phyloP scores from a whole-genome alignment of 345 rosid genomes.

The Moricandia moricandioides region DNA sequence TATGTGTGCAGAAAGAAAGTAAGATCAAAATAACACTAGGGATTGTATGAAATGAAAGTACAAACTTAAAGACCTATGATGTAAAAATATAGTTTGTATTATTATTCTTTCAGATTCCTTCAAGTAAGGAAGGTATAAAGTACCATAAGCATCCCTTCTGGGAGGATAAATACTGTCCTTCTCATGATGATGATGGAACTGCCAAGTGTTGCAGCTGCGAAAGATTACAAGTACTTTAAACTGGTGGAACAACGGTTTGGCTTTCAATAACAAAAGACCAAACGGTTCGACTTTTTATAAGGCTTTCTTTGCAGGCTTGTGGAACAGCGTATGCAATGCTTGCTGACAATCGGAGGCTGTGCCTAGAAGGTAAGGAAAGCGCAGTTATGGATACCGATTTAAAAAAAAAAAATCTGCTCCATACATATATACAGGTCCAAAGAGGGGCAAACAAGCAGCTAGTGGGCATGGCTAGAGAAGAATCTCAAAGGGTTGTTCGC shows the following conservation, averaged over 20 bases:
- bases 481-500: slow-evolving; percentile 53
- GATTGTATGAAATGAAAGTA: background rate
- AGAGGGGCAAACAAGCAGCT: slow-evolving; percentile 53
- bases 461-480: slow-evolving; percentile 49
- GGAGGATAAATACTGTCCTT: slow-evolving; percentile 21
- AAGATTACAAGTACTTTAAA: slow-evolving; percentile 17
- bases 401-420: background rate
- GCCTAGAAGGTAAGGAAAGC: slow-evolving; percentile 72
- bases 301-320: slow-evolving; percentile 40
- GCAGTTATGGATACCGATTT: slow-evolving; percentile 55
- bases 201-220: slow-evolving; percentile 32
- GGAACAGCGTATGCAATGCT: slow-evolving; percentile 45
- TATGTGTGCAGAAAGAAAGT: slow-evolving; percentile 15
- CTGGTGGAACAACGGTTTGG: background rate
- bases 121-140: slow-evolving; percentile 46
- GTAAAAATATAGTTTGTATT: slow-evolving; percentile 2
- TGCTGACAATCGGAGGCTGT: slow-evolving; percentile 66
- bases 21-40: background rate
- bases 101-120: slow-evolving; percentile 50
- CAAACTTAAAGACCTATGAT: background rate
- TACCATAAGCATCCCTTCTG: slow-evolving; percentile 49
- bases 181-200: slow-evolving; percentile 18
- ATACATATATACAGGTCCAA: slow-evolving; percentile 14
- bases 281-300: background rate
- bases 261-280: background rate